Conservation (phyloP, 23 red algal genomes). For the Agarophyton chilense region DNA sequence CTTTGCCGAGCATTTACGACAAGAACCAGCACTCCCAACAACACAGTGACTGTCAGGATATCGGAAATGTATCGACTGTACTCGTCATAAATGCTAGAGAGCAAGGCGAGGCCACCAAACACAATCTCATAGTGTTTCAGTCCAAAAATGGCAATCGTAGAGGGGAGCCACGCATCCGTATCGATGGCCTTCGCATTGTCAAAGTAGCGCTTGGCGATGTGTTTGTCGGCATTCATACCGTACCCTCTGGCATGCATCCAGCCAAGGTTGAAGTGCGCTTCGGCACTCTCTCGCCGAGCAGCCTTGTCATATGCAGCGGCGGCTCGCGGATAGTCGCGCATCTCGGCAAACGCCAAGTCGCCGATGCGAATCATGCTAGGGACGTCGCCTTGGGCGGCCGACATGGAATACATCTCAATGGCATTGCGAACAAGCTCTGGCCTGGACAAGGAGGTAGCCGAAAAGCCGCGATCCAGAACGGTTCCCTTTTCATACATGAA, state of each 20-base stretch:
- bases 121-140: constrained; percentile 12
- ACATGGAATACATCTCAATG: constrained; percentile 76
- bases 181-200: constrained; percentile 38
- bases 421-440: constrained; percentile 29
- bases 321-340: constrained; percentile 54
- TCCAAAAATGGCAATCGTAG: constrained; percentile 57
- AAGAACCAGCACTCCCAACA: constrained; percentile 26
- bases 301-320: constrained; percentile 73
- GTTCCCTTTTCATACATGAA: constrained; percentile 77
- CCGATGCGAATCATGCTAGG: constrained; percentile 70
- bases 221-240: constrained; percentile 62
- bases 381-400: constrained; percentile 63
- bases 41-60: not conserved
- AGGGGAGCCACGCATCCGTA: constrained; percentile 44
- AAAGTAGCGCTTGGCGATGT: constrained; percentile 84
- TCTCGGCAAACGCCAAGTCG: constrained; percentile 75
- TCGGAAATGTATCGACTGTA: not conserved
- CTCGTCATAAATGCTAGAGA: not conserved
- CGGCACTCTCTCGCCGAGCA: constrained; percentile 42
- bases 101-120: constrained; percentile 5
- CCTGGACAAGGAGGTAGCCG: not conserved
- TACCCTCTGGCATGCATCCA: constrained; percentile 79
- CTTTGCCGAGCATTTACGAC: constrained; percentile 43
- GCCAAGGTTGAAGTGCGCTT: constrained; percentile 83
- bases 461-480: constrained; percentile 7